Conservation (phyloP, 2,329 filamentous ascomycete genomes). For the Ascochyta fabae region DNA sequence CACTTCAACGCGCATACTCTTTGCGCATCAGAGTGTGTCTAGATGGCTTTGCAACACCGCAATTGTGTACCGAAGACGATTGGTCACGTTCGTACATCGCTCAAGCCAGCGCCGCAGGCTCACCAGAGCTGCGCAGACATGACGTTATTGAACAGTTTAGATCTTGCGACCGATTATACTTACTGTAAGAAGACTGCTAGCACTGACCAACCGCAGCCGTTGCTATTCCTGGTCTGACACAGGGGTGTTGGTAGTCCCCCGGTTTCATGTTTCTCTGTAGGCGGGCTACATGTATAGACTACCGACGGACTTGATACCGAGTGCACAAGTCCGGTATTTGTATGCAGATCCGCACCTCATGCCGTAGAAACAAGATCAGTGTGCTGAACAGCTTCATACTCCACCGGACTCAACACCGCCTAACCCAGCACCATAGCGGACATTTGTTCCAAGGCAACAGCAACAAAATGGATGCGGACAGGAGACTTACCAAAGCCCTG, state of each 20-base stretch:
- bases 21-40: not conserved
- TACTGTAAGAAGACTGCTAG: not conserved
- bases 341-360: constrained; percentile 20
- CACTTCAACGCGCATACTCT: not conserved
- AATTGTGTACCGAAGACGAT: not conserved
- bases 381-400: not conserved
- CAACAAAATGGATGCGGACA: constrained; percentile 38
- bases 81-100: not conserved
- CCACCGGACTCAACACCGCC: no score
- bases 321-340: constrained; percentile 21
- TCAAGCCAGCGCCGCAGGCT: not conserved
- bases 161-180: not conserved
- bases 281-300: constrained; percentile 21
- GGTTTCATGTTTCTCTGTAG: constrained; percentile 16
- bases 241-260: constrained; percentile 17
- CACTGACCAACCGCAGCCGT: not conserved
- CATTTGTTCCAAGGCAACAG: constrained; percentile 2
- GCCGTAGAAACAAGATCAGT: constrained; percentile 1
- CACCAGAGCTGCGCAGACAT: not conserved
- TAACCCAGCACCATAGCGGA: constrained; percentile 6
- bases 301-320: constrained; percentile 18
- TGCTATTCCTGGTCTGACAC: constrained; percentile 27
- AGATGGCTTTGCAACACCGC: not conserved
- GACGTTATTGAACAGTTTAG: not conserved
- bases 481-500: constrained; percentile 39